Percentiles rank a stretch among this genome's conserved stretches.
phyloP scores from a whole-genome alignment of 768 basidiomycete genomes.

The Auricularia sp. region DNA sequence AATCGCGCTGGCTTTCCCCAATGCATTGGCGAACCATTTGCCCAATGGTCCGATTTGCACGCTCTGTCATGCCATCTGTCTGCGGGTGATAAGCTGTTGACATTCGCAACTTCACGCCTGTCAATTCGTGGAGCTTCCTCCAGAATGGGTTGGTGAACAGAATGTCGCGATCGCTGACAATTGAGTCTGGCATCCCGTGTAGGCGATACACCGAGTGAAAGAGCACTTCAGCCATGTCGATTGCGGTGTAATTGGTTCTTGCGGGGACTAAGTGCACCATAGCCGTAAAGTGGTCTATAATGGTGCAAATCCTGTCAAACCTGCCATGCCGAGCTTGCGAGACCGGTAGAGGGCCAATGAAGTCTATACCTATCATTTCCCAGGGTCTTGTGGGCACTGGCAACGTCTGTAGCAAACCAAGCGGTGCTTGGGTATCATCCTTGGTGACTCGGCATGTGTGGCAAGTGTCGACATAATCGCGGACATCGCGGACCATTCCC shows the following conservation, averaged over 20 bases:
- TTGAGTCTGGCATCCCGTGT: slow-evolving; percentile 22
- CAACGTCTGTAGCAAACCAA: slow-evolving; percentile 13
- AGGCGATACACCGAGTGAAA: slow-evolving; percentile 20
- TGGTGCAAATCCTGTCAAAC: slow-evolving; percentile 24
- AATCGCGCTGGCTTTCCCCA: slow-evolving; percentile 18
- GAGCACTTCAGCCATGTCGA: slow-evolving; percentile 24
- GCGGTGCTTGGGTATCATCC: slow-evolving; percentile 12
- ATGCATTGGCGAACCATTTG: slow-evolving; percentile 22
- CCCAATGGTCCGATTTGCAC: slow-evolving; percentile 22
- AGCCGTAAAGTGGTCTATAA: slow-evolving; percentile 15
- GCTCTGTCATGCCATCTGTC: slow-evolving; percentile 31
- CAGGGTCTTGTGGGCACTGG: slow-evolving; percentile 16
- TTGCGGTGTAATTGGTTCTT: slow-evolving; percentile 11
- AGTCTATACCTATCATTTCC: slow-evolving; percentile 23
- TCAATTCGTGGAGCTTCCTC: slow-evolving; percentile 18
- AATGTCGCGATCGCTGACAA: slow-evolving; percentile 25
- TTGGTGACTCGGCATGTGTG: too few species aligned
- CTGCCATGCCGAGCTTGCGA: slow-evolving; percentile 5
- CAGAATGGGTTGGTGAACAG: slow-evolving; percentile 31
- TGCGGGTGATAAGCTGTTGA: slow-evolving; percentile 38
- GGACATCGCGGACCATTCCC: too few species aligned
- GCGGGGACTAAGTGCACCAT: slow-evolving; percentile 28
- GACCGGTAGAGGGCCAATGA: slow-evolving; percentile 16
- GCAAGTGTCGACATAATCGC: too few species aligned
- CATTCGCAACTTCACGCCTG: slow-evolving; percentile 21